These are phyloP conservation scores for Abelmoschus esculentus DNA, from an alignment of 345 rosid species.

Conservation along the genomic window DNA sequence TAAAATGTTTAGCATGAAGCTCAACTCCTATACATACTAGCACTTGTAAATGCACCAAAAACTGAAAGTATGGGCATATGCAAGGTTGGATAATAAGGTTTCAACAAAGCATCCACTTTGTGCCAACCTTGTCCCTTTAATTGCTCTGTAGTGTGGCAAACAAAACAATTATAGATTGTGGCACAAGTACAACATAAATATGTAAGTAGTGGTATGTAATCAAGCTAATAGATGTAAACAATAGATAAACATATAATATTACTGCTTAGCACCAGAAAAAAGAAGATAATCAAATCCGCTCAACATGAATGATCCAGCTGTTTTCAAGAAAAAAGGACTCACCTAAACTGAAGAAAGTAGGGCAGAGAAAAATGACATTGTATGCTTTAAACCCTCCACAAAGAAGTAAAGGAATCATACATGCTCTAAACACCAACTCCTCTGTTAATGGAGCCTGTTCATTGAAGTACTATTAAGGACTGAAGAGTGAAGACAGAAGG, in stretches of 20 bases:
- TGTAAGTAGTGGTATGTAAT: background rate
- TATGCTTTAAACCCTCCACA: constrained; percentile 73
- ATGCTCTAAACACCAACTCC: constrained; percentile 89
- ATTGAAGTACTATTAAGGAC: constrained; percentile 15
- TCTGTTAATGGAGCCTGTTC: constrained; percentile 91
- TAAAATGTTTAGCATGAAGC: background rate
- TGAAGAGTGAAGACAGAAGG: constrained; percentile 2
- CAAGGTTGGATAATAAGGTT: background rate
- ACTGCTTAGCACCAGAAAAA: background rate
- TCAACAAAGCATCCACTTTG: background rate
- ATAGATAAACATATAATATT: background rate
- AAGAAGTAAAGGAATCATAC: constrained; percentile 82
- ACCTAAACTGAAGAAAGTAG: constrained; percentile 90
- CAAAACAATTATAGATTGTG: background rate
- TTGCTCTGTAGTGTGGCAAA: background rate
- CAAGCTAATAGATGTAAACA: background rate
- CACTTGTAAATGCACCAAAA: background rate
- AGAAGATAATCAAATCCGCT: background rate
- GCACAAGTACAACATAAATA: background rate
- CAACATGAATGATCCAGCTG: constrained; percentile 1
- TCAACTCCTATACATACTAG: background rate
- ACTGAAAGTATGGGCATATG: background rate
- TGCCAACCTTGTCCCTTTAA: background rate
- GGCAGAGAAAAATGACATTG: constrained; percentile 60
- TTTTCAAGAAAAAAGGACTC: constrained; percentile 14